Percentiles rank a stretch among this genome's conserved stretches.
phyloP scores from a whole-genome alignment of 2,329 filamentous ascomycete genomes.

The Colletotrichum trifolii region DNA sequence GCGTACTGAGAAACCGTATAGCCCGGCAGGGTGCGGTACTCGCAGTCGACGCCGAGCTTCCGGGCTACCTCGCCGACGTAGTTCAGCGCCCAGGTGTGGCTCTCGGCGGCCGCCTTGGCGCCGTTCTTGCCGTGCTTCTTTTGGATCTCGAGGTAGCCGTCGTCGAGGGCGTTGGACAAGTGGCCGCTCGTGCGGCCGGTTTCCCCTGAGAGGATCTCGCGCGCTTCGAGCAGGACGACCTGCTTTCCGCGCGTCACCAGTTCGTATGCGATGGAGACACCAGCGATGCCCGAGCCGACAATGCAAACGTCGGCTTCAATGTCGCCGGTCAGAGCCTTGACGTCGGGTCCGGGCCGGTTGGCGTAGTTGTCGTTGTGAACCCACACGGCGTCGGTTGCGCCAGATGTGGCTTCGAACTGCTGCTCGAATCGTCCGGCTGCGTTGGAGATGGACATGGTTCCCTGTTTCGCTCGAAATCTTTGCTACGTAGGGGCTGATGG shows the following conservation, averaged over 20 bases:
- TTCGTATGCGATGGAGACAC: conserved; percentile 63
- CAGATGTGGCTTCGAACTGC: conserved; percentile 55
- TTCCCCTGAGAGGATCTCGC: conserved; percentile 65
- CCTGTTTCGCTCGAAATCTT: no score
- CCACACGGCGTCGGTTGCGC: conserved; percentile 64
- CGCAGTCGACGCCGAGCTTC: conserved; percentile 64
- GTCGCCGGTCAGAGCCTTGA: conserved; percentile 54
- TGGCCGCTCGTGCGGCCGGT: conserved; percentile 65
- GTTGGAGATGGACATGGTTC: background rate
- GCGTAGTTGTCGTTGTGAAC: conserved; percentile 59
- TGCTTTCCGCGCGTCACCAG: conserved; percentile 60
- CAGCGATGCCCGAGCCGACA: conserved; percentile 64
- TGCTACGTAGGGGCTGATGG: background rate
- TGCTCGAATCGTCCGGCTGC: conserved; percentile 34
- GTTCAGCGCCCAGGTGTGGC: conserved; percentile 64
- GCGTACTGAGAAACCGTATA: conserved; percentile 63
- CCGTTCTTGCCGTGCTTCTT: conserved; percentile 63
- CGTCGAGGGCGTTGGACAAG: conserved; percentile 64
- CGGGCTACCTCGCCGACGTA: conserved; percentile 61
- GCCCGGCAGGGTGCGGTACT: conserved; percentile 61
- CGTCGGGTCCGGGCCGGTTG: conserved; percentile 49
- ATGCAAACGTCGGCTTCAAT: conserved; percentile 61
- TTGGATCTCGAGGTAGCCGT: conserved; percentile 61
- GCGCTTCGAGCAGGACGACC: conserved; percentile 64
- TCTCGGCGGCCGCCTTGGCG: conserved; percentile 61